Base-by-base conservation (phyloP, 2,329 filamentous ascomycete genomes). In the Curvularia sp. region DNA sequence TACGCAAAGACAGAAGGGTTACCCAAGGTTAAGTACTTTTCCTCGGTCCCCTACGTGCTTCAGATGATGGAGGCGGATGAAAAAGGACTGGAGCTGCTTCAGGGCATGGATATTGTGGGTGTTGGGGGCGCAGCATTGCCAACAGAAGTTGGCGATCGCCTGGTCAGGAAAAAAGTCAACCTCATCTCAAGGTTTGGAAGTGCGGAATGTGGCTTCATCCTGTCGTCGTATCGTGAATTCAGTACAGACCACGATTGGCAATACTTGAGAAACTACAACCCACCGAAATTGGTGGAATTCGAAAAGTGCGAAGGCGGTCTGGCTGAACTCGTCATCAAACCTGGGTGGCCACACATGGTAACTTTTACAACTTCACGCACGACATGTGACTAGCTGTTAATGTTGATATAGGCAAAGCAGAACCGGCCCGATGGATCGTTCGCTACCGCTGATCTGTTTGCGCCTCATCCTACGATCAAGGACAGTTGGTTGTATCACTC, bases 21-120 rank as follows among this genome's bases (percentile, higher is more conserved):
- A 4, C 74, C 77, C 0, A 61, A 66, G 21, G 77, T 87, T 2
- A 80, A 76, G 39, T 88, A 88, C 63, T 89, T 89, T 64, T 86
- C 86, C 0, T 86, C 83, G 0, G 87, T 89, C 0, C 91, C 91
- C 7, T 98, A 94, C 72, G 93, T 98, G 34, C 84, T 90, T 73
- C 92, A 92, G 47, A 85, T 98, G 65, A 96, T 99, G 90, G 85
- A 89, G 69, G 89, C 93, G 10, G 96, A 92, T 68, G 92, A 96
- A 78, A 91, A 95, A 78, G 93, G 90, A 49, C 83, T 98, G 2
- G 82, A 89, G 67, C 86, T 97, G 4, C 77, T 62, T 19, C 67
- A 67, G 38, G 66, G 62, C 0, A 87, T 89, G 85, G 80, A 84
- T 3, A 79, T 89, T 13, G 86, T 89, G 0, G 86, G 86, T 6